These are phyloP conservation scores for Talaromyces proteolyticus DNA, from an alignment of 495 filamentous ascomycete species.

Conservation along the genomic window DNA sequence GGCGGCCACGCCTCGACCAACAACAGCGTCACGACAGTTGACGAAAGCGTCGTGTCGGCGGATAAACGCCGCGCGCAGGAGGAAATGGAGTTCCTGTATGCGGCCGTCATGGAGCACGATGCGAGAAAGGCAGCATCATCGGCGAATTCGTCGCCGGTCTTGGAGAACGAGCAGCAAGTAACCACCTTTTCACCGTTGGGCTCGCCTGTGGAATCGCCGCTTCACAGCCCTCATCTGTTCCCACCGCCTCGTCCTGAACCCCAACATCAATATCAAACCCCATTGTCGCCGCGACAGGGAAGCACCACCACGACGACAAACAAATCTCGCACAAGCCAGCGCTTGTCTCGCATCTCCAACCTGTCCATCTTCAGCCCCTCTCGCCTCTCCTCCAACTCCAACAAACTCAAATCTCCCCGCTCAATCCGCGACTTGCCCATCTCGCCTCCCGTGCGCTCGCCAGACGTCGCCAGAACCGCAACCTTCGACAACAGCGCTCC, in stretches of 20 bases:
- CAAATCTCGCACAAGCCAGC: conserved; percentile 24
- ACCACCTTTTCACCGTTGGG: conserved; percentile 3
- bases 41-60: conserved; percentile 65
- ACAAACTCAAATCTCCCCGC: conserved; percentile 46
- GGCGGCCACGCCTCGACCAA: conserved; percentile 29
- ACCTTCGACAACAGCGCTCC: conserved; percentile 47
- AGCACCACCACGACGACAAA: conserved; percentile 3
- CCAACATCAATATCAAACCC: conserved; percentile 4
- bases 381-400: conserved; percentile 48
- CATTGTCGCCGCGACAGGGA: conserved; percentile 1
- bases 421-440: conserved; percentile 50
- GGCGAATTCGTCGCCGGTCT: conserved; percentile 6
- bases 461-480: conserved; percentile 27
- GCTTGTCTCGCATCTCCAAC: conserved; percentile 40
- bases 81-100: conserved; percentile 86
- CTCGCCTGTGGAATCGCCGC: conserved; percentile 19
- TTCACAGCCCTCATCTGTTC: conserved; percentile 7
- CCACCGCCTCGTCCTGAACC: too few relatives aligned
- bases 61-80: conserved; percentile 68
- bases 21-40: conserved; percentile 57
- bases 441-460: conserved; percentile 51
- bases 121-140: conserved; percentile 55
- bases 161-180: conserved; percentile 9
- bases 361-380: conserved; percentile 52
- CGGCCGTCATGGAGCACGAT: conserved; percentile 85